Percentiles rank a stretch among this genome's conserved stretches.
Evolutionary conservation across 805 yeast species (phyloP).

Genomic region (Lachancea kluyveri): DNA sequence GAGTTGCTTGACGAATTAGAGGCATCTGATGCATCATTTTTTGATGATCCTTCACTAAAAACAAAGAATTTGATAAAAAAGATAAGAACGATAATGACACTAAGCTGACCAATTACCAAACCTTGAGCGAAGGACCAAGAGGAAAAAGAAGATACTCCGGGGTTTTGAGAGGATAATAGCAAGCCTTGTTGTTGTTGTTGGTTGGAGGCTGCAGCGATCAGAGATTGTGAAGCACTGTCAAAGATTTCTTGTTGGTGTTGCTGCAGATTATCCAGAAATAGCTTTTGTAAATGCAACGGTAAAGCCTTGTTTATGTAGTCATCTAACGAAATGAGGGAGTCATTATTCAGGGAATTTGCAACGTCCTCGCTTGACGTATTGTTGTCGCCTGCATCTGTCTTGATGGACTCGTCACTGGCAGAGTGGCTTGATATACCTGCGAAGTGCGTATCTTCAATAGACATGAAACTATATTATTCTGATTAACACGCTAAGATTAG

Average conservation of each 20-base stretch:
- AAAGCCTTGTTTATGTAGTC: conserved; percentile 33
- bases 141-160: conserved; percentile 12
- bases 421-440: too few species aligned
- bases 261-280: conserved; percentile 21
- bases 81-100: conserved; percentile 56
- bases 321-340: conserved; percentile 31
- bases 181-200: conserved; percentile 6
- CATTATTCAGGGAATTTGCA: conserved; percentile 4
- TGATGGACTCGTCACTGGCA: too few species aligned
- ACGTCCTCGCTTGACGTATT: too few species aligned
- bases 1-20: conserved; percentile 18
- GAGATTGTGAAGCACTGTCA: conserved; percentile 8
- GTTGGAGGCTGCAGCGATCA: conserved; percentile 4
- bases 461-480: too few species aligned
- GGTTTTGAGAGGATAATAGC: neutral
- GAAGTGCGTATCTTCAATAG: too few species aligned
- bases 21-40: conserved; percentile 24
- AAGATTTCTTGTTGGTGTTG: conserved; percentile 10
- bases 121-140: conserved; percentile 77
- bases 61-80: conserved; percentile 71
- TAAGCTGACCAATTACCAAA: conserved; percentile 62
- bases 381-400: too few species aligned
- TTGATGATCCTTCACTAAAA: conserved; percentile 53
- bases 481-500: too few species aligned
- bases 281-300: conserved; percentile 32